Evolutionary conservation across 164 flowering plant genomes (phyloP), one percentile per base, ranked within the genome.

Genomic region (Platanus orientalis): DNA sequence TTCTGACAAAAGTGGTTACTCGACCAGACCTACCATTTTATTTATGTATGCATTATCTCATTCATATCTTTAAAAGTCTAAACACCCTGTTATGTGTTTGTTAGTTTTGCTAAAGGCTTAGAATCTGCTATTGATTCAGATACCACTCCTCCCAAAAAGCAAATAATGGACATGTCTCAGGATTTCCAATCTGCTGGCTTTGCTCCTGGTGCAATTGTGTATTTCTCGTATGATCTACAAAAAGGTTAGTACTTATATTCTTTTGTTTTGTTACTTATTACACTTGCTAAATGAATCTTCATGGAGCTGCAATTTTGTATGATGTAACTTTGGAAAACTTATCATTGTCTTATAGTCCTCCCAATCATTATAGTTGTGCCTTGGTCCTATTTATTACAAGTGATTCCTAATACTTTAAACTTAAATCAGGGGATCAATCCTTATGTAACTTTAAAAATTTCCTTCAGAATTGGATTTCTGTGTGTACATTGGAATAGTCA

Each of bases 121-220:
- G 26, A 25, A 24, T 62, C 20, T 62, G 45, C 4, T 64, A 36
- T 32, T 77, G 21, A 75, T 74, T 59, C 84, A 92, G 98, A 88
- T 69, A 94, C 96, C 7, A 86, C 97, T 50, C 99, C 99, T 64
- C 99, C 99, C 5, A 94, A 86, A 77, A 88, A 78, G 81, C 87
- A 72, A 57, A 67, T 91, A 47, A 86, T 81, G 61, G 90, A 89
- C 69, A 65, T 79, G 73, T 79, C 88, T 1, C 85, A 80, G 67
- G 93, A 89, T 74, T 88, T 91, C 55, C 87, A 74, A 70, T 76
- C 86, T 61, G 97, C 96, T 69, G 96, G 96, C 24, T 89, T 94
- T 65, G 66, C 81, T 76, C 99, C 99, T 49, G 99, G 99, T 64
- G 99, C 97, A 23, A 80, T 94, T 65, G 88, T 94, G 34, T 92